A percentile compares a stretch with the other conserved stretches of the same genome.
Conservation (phyloP, 176 grass and related monocot species). For the Zoysia pacifica region DNA sequence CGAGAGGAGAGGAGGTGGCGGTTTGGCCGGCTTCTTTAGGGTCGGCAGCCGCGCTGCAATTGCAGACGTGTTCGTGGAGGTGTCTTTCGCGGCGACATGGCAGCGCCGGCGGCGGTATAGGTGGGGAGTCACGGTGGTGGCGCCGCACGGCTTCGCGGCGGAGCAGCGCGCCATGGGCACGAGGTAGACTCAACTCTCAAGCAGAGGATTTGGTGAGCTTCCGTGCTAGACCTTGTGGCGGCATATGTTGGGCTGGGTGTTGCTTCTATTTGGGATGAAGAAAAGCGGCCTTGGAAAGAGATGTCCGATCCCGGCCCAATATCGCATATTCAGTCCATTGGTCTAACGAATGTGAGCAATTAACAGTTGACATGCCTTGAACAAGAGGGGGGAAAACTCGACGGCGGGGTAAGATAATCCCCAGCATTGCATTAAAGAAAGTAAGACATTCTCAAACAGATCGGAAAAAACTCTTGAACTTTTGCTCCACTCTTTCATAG, state of each 20-base stretch:
- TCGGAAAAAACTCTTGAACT: too few species aligned
- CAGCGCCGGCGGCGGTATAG: background rate
- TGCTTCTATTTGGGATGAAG: background rate
- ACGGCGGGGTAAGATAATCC: too few species aligned
- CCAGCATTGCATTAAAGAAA: too few species aligned
- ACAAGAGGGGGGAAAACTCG: too few species aligned
- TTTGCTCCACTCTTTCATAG: too few species aligned
- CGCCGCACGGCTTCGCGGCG: conserved; percentile 13
- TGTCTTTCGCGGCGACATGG: background rate
- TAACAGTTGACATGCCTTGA: too few species aligned
- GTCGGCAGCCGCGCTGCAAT: background rate
- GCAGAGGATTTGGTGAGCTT: background rate
- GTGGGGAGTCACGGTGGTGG: background rate
- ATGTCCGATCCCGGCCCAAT: background rate
- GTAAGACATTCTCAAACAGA: too few species aligned
- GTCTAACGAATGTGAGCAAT: too few species aligned
- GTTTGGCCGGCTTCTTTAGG: conserved; percentile 37
- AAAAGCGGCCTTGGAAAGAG: background rate
- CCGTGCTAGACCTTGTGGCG: background rate
- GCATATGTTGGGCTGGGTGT: background rate
- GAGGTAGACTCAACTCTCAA: background rate
- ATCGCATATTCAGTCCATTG: too few species aligned
- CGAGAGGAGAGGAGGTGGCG: conserved; percentile 25
- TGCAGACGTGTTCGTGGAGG: background rate
- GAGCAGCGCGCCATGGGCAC: conserved; percentile 35